Percentiles rank a stretch among this genome's conserved stretches.
Conservation (phyloP, 306 rosid species). For the Lathyrus oleraceus region DNA sequence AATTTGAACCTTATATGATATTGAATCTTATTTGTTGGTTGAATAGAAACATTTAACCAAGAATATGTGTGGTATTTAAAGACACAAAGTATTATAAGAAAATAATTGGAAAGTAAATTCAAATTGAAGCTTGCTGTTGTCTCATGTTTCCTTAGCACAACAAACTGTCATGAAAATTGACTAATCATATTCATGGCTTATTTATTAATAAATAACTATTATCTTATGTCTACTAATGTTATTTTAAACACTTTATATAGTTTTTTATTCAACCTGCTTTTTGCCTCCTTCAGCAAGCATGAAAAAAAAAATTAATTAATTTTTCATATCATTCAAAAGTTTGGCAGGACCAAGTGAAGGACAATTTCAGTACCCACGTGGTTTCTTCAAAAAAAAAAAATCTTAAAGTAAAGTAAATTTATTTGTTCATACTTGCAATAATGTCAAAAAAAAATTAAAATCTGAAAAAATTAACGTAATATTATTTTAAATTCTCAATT, state of each 20-base stretch:
- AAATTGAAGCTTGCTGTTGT: conserved; percentile 43
- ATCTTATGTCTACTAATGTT: background rate
- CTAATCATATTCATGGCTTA: conserved; percentile 36
- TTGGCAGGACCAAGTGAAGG: background rate
- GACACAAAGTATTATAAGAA: conserved; percentile 37
- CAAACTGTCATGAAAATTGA: conserved; percentile 49
- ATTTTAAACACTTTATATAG: background rate
- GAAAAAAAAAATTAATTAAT: background rate
- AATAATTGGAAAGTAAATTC: conserved; percentile 34
- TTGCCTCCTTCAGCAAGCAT: conserved; percentile 1
- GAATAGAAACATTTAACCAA: conserved; percentile 36
- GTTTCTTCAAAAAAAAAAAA: background rate
- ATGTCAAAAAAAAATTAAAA: background rate
- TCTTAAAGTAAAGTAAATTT: background rate
- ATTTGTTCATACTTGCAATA: conserved; percentile 20
- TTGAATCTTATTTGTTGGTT: conserved; percentile 43
- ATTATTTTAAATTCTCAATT: background rate
- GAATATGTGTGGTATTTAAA: conserved; percentile 45
- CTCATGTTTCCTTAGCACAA: conserved; percentile 65
- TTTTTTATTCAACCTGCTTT: conserved; percentile 1
- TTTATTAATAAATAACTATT: conserved; percentile 3
- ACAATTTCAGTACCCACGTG: conserved; percentile 4
- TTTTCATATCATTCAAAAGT: background rate
- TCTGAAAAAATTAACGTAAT: background rate
- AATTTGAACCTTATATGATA: background rate